Base-by-base conservation (phyloP, 257 asterid genomes). In the Coffea eugenioides region DNA sequence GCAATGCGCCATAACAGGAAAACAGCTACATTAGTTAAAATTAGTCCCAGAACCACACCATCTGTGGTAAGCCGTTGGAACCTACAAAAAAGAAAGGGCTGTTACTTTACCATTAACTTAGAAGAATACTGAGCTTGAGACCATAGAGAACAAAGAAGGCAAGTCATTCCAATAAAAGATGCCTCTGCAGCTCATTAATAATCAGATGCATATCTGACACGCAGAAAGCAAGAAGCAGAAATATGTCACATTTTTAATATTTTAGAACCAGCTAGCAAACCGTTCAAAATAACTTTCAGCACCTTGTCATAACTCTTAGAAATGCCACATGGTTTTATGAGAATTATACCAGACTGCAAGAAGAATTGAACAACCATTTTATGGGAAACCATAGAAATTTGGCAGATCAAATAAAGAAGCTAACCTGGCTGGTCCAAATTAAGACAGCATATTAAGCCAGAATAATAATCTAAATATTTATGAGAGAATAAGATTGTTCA, bases 1-100 rank as follows among this genome's bases (percentile, higher is more conserved):
- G 94, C 93, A 81, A 89, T 78, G 66, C 81, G 89, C 98, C 98
- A 93, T 68, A 95, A 77, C 76, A 90, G 16, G 79, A 86, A 93
- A 77, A 95, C 96, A 71, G 94, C 97, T 39, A 81, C 91, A 80
- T 95, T 93, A 65, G 96, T 76, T 73, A 87, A 43, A 76, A 95
- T 79, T 88, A 95, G 71, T 76, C 95, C 91, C 82, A 85, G 25
- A 77, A 95, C 97, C 43, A 92, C 93, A 77, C 93, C 91, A 81
- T 91, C 93, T 67, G 88, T 21, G 71, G 97, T 84, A 78, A 92
- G 86, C 86, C 89, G 86, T 83, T 86, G 84, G 77, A 87, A 85
- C 82, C 82, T 11, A 62, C 79, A 75, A 39, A 12, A 59, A 3
- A 9, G 23, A 57, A 57, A 11, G 20, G 2, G 43, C 87, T 87